Evolutionary conservation across 345 rosid species (phyloP), one percentile per base, ranked within the genome.

Genomic region (Clausena lansium): DNA sequence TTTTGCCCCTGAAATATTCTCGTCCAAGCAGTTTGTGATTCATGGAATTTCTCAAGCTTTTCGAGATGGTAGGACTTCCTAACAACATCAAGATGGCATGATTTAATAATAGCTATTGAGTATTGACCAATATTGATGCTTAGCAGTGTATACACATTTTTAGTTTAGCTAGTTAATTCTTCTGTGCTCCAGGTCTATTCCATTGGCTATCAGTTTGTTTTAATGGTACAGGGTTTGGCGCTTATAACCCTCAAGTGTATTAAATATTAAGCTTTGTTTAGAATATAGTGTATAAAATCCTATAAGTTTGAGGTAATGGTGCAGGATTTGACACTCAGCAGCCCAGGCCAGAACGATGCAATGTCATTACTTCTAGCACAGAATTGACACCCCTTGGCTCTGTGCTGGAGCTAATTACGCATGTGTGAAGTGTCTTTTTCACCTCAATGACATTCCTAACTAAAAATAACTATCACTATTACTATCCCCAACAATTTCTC

Each of bases 1-100:
- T 64, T 78, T 82, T 27, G 80, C 77, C 41, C 94, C 93, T 1
- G 91, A 92, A 28, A 85, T 90, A 59, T 84, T 86, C 77, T 76
- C 70, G 47, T 93, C 91, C 36, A 25, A 78, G 5, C 84, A 55
- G 61, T 88, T 89, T 76, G 81, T 89, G 36, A 80, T 92, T 77
- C 97, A 94, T 76, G 93, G 84, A 58, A 88, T 91, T 75, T 79
- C 94, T 30, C 82, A 77, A 52, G 81, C 87, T 82, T 83, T 75
- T 89, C 36, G 70, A 84, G 64, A 65, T 84, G 33, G 79, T 47
- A 33, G 81, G 67, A 68, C 67, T 76, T 64, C 84, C 78, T 76
- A 73, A 58, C 5, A 52, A 52, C 67, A 57, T 57, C 64, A 65
- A 65, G 35, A 38, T 68, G 62, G 71, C 39, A 24, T 4, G 60